These are phyloP conservation scores for Mycena venus DNA, from an alignment of 768 basidiomycete species.

Conservation along the genomic window DNA sequence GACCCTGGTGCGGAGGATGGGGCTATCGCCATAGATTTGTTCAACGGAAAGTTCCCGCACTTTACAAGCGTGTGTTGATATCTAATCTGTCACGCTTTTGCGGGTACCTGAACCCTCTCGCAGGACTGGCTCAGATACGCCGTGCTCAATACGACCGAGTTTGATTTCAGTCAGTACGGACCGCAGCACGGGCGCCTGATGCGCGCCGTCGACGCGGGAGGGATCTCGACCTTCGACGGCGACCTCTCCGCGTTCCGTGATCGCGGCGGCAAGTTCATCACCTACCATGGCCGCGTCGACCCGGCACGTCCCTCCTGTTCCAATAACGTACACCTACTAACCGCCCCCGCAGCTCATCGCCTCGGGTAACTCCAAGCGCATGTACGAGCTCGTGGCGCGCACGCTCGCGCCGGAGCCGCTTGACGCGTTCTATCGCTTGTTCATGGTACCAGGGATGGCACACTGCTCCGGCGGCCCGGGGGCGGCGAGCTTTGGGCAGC, in stretches of 20 bases:
- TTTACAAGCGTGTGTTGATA: background rate
- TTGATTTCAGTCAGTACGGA: constrained; percentile 19
- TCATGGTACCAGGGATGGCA: constrained; percentile 43
- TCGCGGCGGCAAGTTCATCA: too few species aligned
- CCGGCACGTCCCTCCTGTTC: background rate
- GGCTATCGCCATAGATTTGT: background rate
- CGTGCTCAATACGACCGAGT: constrained; percentile 21
- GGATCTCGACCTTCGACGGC: constrained; percentile 32
- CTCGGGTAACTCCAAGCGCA: too few species aligned
- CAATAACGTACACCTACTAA: too few species aligned
- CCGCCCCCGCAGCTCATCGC: constrained; percentile 30
- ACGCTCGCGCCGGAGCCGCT: constrained; percentile 24
- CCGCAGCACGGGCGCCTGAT: background rate
- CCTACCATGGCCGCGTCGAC: constrained; percentile 37
- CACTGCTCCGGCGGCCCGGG: constrained; percentile 38
- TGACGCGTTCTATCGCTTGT: constrained; percentile 42
- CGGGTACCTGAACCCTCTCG: background rate
- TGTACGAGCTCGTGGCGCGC: constrained; percentile 34
- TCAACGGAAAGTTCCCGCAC: constrained; percentile 6
- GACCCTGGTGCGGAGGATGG: constrained; percentile 30
- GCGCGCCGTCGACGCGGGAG: constrained; percentile 23
- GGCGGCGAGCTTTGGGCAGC: constrained; percentile 28
- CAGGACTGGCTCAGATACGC: constrained; percentile 23
- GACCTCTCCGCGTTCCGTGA: too few species aligned
- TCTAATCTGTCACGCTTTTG: background rate